Percentiles rank a stretch among this genome's conserved stretches.
Evolutionary conservation across 2,329 filamentous ascomycete species (phyloP).

Genomic region (Acephala macrosclerotiorum): DNA sequence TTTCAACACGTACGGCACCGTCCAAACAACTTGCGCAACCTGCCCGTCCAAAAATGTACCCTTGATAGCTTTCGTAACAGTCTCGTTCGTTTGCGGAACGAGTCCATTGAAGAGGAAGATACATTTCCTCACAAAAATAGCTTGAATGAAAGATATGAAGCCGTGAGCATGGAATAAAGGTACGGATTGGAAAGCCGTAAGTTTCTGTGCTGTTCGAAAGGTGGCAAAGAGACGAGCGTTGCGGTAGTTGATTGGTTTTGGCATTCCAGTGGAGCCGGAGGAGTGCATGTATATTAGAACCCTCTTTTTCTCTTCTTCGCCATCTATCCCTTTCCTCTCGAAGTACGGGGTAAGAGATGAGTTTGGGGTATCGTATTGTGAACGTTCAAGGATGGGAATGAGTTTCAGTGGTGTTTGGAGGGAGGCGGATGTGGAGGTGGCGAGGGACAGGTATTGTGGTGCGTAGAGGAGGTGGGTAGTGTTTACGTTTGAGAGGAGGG

Average conservation of each 20-base stretch:
- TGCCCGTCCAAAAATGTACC: slow-evolving; percentile 33
- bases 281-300: slow-evolving; percentile 1
- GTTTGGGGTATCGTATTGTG: slow-evolving; percentile 31
- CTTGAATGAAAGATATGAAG: slow-evolving; percentile 10
- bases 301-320: neutral
- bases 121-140: slow-evolving; percentile 6
- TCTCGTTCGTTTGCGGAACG: slow-evolving; percentile 56
- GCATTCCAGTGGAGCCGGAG: neutral
- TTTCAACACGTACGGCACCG: slow-evolving; percentile 69
- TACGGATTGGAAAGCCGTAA: neutral
- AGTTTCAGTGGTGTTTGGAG: neutral
- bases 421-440: neutral
- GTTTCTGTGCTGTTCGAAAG: neutral
- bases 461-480: slow-evolving; percentile 3
- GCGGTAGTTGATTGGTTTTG: slow-evolving; percentile 2
- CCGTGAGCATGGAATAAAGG: neutral
- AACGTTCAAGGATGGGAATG: neutral
- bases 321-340: slow-evolving; percentile 11
- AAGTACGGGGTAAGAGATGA: slow-evolving; percentile 21
- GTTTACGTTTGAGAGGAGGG: neutral
- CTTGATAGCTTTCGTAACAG: slow-evolving; percentile 52
- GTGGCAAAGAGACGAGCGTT: slow-evolving; percentile 1
- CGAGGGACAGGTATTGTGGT: slow-evolving; percentile 5
- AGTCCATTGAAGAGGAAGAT: slow-evolving; percentile 2
- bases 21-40: slow-evolving; percentile 61